Conservation (phyloP, 768 basidiomycete genomes). For the Chalciporus pseudorubinellus region DNA sequence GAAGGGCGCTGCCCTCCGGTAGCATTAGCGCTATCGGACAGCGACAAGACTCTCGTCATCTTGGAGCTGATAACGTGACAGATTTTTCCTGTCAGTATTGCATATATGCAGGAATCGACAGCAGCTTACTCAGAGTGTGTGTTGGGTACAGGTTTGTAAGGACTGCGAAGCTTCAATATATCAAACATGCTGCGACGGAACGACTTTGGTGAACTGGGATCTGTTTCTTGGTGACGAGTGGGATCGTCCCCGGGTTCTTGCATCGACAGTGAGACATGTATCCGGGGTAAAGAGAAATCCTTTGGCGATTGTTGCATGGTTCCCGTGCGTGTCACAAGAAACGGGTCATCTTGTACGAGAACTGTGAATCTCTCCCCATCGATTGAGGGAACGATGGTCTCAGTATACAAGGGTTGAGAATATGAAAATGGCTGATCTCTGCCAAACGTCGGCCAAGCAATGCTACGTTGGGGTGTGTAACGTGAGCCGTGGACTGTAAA, state of each 20-base stretch:
- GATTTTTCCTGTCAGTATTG: background rate
- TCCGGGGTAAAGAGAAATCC: conserved; percentile 3
- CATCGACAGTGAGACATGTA: background rate
- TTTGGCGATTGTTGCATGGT: background rate
- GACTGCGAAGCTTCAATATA: conserved; percentile 17
- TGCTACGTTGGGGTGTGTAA: conserved; percentile 17
- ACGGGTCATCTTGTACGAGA: conserved; percentile 23
- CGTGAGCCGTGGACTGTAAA: conserved; percentile 27
- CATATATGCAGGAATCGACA: background rate
- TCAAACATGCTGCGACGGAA: conserved; percentile 23
- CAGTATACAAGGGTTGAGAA: conserved; percentile 2
- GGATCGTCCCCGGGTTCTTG: background rate
- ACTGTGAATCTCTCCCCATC: conserved; percentile 28
- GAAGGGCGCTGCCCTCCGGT: background rate
- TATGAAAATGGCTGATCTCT: background rate
- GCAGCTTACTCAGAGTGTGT: background rate
- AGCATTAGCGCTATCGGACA: background rate
- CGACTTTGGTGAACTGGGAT: conserved; percentile 9
- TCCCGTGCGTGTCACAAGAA: conserved; percentile 6
- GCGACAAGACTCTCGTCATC: background rate
- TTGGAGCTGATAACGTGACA: conserved; percentile 3
- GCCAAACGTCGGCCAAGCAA: conserved; percentile 9
- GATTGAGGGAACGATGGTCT: conserved; percentile 19
- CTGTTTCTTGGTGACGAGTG: background rate
- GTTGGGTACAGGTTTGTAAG: background rate